Base-by-base conservation (phyloP, 768 basidiomycete species). In the Lentinula aciculospora region DNA sequence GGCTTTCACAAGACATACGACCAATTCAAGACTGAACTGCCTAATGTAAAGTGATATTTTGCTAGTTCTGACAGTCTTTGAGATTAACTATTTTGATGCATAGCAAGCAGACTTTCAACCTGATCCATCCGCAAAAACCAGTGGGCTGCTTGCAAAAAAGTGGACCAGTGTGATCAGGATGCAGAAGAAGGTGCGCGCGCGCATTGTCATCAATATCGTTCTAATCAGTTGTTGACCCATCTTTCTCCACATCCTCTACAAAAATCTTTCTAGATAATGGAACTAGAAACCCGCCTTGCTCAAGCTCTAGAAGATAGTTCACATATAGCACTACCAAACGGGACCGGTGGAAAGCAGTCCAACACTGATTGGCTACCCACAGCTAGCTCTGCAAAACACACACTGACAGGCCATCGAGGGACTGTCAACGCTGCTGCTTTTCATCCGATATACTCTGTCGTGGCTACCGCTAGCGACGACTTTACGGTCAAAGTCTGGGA, bases 161-260 rank as follows among this genome's bases (percentile, higher is more conserved):
- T 91, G 89, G 89, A 89, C 86, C 46, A 85, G 84, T 64, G 86
- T 91, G 23, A 89, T 91, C 48, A 76, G 89, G 56, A 65, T 91
- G 67, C 89, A 91, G 76, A 89, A 89, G 76, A 91, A 90, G 81
- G 88, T 85, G 60, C 69, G 25, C 45, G 32, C 40, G 25, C 40
- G 25, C 25, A 48, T 42, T 12, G 39, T 10, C 8, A 21, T 44
- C 42, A 44, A 21, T 44, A 44, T 44, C 42, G 21, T 44, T 25
- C 3, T 4, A 44, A 5, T 34, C 17, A 15, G 31, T 7, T 7
- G n/a, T 6, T 12, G n/a, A n/a, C 3, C 19, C 17, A 29, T n/a
- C 4, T 48, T 29, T 15, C 29, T 13, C 21, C 12, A 34, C 12
- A 19, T 12, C 6, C 28, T 21, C 27, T 23, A 23, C 25, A 12